Evolutionary conservation across 179 eudicot species (phyloP), one percentile per base, ranked within the genome.

Genomic region (Camellia oleifera): DNA sequence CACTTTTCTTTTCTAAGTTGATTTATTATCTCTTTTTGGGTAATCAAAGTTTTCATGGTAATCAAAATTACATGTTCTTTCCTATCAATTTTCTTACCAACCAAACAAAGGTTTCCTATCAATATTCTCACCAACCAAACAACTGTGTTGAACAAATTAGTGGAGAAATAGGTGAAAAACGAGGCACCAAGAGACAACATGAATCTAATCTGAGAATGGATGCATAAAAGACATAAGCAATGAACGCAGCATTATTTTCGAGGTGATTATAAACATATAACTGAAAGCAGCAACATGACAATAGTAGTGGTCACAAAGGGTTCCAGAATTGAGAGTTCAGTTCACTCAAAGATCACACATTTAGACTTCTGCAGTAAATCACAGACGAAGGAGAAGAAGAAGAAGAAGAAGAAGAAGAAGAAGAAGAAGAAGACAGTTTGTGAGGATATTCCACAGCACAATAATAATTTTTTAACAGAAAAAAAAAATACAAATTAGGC

Each of bases 81-180:
- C 17, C 32, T 9, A 11, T 12, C 40, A 77, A n/a, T 77, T 23
- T 50, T 64, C 61, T 64, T 46, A 75, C 15, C 69, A 61, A 76
- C 57, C 45, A 76, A 58, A 74, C 50, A 61, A 44, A 32, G 32
- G 32, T 50, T 53, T 45, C 17, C 32, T 9, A 11, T 12, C 40
- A 77, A n/a, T 77, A 13, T 50, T 77, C 61, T 64, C 60, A 75
- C 15, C 69, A 61, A 76, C 57, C 45, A 76, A 58, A 74, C 50
- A 61, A 44, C 23, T 1, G 20, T 5, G 63, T 13, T 32, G 2
- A 32, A 56, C 23, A 54, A 61, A 58, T 17, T 17, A 40, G 18
- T 23, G 69, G 23, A 56, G 4, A 54, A 10, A 74, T 4, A 12
- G 69, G 23, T 26, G 4, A 54, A 63, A 4, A 63, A 2, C 12